Evolutionary conservation across 1,284 basidiomycete genomes (phyloP).

Genomic region (Laetiporus sulphureus): DNA sequence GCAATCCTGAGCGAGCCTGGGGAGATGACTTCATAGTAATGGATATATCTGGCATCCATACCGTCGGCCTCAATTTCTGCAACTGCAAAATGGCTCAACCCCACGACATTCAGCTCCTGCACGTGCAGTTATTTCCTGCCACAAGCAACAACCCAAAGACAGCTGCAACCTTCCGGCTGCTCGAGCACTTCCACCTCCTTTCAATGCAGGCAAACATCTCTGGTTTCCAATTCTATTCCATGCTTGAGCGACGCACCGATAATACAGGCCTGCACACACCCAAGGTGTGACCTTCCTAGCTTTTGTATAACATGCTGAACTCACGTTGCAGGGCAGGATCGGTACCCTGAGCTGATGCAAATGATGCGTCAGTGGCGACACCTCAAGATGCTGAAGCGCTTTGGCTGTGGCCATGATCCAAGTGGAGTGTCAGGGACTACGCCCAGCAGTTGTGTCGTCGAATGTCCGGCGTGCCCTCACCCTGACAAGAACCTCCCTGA

Average conservation of each 20-base stretch:
- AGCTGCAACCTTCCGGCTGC: constrained; percentile 21
- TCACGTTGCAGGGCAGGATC: constrained; percentile 3
- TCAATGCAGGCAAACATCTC: constrained; percentile 16
- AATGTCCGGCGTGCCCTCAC: constrained; percentile 25
- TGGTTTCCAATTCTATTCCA: constrained; percentile 20
- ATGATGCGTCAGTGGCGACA: constrained; percentile 15
- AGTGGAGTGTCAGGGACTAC: constrained; percentile 10
- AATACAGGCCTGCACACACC: constrained; percentile 4
- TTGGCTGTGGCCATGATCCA: constrained; percentile 15
- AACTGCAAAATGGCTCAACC: constrained; percentile 16
- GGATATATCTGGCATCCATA: constrained; percentile 26
- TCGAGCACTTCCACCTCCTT: constrained; percentile 23
- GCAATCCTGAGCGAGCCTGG: constrained; percentile 1
- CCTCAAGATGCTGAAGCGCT: constrained; percentile 16
- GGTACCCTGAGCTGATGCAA: constrained; percentile 14
- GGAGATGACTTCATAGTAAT: constrained; percentile 22
- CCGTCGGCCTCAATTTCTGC: constrained; percentile 26
- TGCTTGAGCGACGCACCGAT: constrained; percentile 15
- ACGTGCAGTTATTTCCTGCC: constrained; percentile 22
- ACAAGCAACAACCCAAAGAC: constrained; percentile 20
- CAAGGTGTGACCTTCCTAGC: not conserved
- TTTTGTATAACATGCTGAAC: not conserved
- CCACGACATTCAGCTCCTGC: constrained; percentile 18
- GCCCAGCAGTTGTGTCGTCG: constrained; percentile 18
- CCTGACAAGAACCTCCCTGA: constrained; percentile 23